Percentiles rank a stretch among this genome's conserved stretches.
Conservation (phyloP, 2,329 filamentous ascomycete genomes). For the Arthrinium phaeospermum region DNA sequence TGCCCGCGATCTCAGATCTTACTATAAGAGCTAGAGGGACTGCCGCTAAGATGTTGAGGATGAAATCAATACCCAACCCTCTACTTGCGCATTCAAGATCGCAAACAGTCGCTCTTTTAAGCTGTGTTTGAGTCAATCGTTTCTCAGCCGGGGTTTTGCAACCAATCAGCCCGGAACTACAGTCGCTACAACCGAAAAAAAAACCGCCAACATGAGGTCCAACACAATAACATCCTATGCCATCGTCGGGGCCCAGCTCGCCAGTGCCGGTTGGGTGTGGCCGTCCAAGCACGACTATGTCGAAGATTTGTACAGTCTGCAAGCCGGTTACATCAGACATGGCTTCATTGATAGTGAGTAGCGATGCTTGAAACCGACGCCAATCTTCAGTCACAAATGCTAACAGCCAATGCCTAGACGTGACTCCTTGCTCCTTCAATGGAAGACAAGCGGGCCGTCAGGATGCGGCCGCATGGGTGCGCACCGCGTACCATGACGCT, state of each 20-base stretch:
- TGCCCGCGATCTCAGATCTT: neutral
- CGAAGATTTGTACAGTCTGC: slow-evolving; percentile 21
- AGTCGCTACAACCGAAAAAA: neutral
- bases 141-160: neutral
- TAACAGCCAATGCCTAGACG: neutral
- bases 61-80: neutral
- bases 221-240: neutral
- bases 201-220: neutral
- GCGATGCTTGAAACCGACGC: neutral
- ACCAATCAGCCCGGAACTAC: neutral
- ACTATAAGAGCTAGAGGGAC: neutral
- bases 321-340: neutral
- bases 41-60: neutral
- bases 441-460: slow-evolving; percentile 21
- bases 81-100: neutral
- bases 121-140: neutral
- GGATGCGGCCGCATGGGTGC: slow-evolving; percentile 33
- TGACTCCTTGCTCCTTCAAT: slow-evolving; percentile 26
- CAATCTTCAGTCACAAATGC: neutral
- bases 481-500: slow-evolving; percentile 33
- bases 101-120: neutral
- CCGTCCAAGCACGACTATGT: slow-evolving; percentile 17
- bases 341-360: slow-evolving; percentile 20
- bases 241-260: neutral
- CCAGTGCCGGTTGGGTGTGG: slow-evolving; percentile 20